A percentile compares a stretch with the other conserved stretches of the same genome.
Conservation (phyloP, 345 rosid species). For the Mangifera indica region DNA sequence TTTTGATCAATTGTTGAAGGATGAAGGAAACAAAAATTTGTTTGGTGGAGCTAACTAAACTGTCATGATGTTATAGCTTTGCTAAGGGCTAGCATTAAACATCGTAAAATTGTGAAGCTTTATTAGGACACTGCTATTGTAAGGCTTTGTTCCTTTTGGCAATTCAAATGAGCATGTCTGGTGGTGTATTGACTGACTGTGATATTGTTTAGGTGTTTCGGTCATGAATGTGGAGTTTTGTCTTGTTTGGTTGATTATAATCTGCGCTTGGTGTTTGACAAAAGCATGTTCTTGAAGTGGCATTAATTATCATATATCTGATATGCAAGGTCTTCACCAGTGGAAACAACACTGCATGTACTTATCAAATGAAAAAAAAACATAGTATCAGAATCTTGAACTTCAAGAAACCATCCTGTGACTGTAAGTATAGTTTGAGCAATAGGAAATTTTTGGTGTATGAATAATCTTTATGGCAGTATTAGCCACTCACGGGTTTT, state of each 20-base stretch:
- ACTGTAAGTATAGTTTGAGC: not conserved
- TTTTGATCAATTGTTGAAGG: constrained; percentile 4
- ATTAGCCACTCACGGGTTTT: not conserved
- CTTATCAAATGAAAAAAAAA: not conserved
- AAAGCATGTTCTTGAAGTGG: constrained; percentile 10
- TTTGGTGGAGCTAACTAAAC: not conserved
- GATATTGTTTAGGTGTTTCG: constrained; percentile 1
- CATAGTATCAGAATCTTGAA: not conserved
- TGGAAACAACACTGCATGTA: not conserved
- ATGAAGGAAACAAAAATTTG: not conserved
- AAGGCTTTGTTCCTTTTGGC: not conserved
- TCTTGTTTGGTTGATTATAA: not conserved
- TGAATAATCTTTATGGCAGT: not conserved
- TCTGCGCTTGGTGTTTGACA: not conserved
- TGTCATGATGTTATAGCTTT: not conserved
- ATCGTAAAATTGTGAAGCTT: not conserved
- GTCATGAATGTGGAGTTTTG: not conserved
- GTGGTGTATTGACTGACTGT: not conserved
- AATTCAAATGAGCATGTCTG: not conserved
- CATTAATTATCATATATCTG: not conserved
- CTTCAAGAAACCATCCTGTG: not conserved
- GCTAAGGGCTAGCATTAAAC: not conserved
- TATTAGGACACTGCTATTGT: not conserved
- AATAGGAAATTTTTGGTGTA: not conserved
- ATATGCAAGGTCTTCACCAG: constrained; percentile 2